Base-by-base conservation (phyloP, 495 filamentous ascomycete species). In the Penicillium taxi region DNA sequence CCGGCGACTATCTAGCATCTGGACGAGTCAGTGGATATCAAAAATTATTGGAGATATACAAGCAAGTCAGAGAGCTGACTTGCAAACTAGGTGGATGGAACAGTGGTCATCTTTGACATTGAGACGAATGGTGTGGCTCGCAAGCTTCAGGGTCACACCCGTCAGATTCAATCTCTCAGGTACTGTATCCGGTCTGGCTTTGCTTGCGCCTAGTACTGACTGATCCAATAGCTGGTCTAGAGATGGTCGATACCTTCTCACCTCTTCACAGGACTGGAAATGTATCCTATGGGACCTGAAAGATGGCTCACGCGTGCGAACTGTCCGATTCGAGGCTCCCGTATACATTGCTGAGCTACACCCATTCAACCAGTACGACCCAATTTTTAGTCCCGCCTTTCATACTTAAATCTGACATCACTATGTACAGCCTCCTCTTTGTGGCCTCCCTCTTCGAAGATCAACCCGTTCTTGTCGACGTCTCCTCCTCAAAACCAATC, bases 301-400 rank as follows among this genome's bases (percentile, higher is more conserved):
- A 45, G 80, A 86, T 53, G 81, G 81, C 25, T 74, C 72, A 6
- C 71, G 77, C 30, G 52, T 83, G 37, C 73, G 82, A 23, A 81
- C 73, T 16, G 81, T 94, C 37, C 79, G 82, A 37, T 93, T 96
- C 47, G 82, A 86, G 41, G 87, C 88, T 4, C 86, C 90, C 2
- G 86, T 95, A 12, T 98, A 94, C 59, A 94, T 89, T 33, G 91
- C 88, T 1, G 90, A 96, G 61, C 66, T 96, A 12, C 86, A 98
- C 60, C 91, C 91, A 27, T 80, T 75, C 56, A 87, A 95, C 53
- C 83, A 85, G 88, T 95, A 69, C 42, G 82, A 56, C 24, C 6
- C 5, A 27, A 21, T 20, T 15, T 12, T 24, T 5, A 13, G n/a
- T 27, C 16, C 29, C 9, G n/a, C 7, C 5, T 2, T 23, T 1